Base-by-base conservation (phyloP, 495 filamentous ascomycete genomes). In the Astrothelium macrocarpum region DNA sequence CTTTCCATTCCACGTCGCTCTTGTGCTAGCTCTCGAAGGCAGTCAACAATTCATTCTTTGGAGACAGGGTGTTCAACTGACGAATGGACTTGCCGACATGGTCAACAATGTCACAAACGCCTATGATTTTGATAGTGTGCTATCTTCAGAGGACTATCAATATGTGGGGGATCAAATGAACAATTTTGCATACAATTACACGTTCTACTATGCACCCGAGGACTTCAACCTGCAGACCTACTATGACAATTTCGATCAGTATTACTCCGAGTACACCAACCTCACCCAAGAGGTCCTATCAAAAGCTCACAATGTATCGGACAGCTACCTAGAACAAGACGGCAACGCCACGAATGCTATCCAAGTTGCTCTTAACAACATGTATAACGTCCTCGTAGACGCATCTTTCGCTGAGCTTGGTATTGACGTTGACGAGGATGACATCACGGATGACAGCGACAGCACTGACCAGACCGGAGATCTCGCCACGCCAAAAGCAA, bases 1-100 rank as follows among this genome's bases (percentile, higher is more conserved):
- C 74, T 86, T 87, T 70, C 86, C 86, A 11, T 85, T 89, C 67
- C 86, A 90, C 70, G 74, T 88, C 10, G 75, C 81, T 1, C 77
- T 89, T 32, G 82, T 87, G 36, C 80, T 88, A 14, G 77, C 84
- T 25, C 75, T 87, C n/a, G 82, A 86, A 69, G 85, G 84, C 11
- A 42, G 65, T 49, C 53, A 61, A 2, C 64, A 70, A 28, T 64
- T 70, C 23, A 59, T 71, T 26, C 49, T 64, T 9, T 73, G 67
- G 69, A 28, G 42, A 11, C 69, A 71, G 31, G 69, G 64, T 46
- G 32, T 69, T 16, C 26, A 62, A 29, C 14, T 58, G 14, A 2
- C n/a, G 2, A 32, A 0, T 11, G 53, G n/a, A 10, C 49, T 45
- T 7, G 10, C 18, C 11, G 28, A 31, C 26, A 29, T 18, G 20